Base-by-base conservation (phyloP, 148 eudicot species). In the Amaranthus hypochondriacus region DNA sequence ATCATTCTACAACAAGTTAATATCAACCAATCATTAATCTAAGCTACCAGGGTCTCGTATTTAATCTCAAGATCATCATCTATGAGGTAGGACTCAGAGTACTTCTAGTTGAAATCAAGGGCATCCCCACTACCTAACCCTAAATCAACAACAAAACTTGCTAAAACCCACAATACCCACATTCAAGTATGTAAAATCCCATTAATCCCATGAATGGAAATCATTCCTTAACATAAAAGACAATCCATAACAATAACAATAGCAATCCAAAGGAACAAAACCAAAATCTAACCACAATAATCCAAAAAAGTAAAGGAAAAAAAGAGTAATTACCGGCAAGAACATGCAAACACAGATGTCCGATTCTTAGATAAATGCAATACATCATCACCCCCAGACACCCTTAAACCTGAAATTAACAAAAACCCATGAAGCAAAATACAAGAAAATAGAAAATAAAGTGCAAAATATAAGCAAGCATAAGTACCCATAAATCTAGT, bases 351-450 rank as follows among this genome's bases (percentile, higher is more conserved):
- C 58, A 21, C 54, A 14, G 75, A 73, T 51, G 68, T 13, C 50
- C 68, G 78, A 39, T 21, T 70, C 63, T 62, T 75, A 39, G 72
- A 54, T 68, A 80, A 59, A 75, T 75, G 71, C 60, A 66, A 21
- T 63, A 75, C 75, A 65, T 80, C 82, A 75, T 75, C 82, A 75
- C 82, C 78, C 15, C 50, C 54, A 54, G 52, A 75, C 56, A 80
- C 76, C 75, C 82, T 80, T 51, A 75, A 68, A 52, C 82, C 82
- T 80, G 53, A 13, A 73, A 10, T 52, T 48, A 56, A 12, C 47
- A 53, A 7, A 9, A 7, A 70, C 10, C 46, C 48, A 12, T 28
- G 6, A 44, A 66, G n/a, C 9, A 66, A 48, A 48, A 57, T 47
- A 42, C 14, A 8, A 62, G 46, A n/a, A 11, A 51, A 8, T 2